These are phyloP conservation scores for Globisporangium solare DNA, from an alignment of 352 stramenopile species.

Conservation along the genomic window DNA sequence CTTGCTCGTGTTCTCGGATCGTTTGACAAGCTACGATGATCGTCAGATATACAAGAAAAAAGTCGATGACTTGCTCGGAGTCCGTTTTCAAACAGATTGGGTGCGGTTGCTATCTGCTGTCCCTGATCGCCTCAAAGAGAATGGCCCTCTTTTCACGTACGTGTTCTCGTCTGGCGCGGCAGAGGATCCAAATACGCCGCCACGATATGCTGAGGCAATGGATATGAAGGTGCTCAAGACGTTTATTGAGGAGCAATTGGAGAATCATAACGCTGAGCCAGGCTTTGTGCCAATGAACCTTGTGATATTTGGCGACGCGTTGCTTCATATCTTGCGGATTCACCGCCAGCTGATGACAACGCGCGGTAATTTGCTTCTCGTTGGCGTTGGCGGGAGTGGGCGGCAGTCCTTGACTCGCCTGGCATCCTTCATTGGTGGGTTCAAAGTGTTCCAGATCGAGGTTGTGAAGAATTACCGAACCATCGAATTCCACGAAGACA, in stretches of 20 bases:
- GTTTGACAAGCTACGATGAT: slow-evolving; percentile 86
- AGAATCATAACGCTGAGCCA: slow-evolving; percentile 89
- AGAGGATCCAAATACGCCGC: slow-evolving; percentile 17
- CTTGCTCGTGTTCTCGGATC: slow-evolving; percentile 88
- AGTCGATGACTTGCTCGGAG: slow-evolving; percentile 66
- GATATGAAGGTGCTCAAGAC: slow-evolving; percentile 86
- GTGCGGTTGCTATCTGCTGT: slow-evolving; percentile 43
- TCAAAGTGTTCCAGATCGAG: slow-evolving; percentile 91
- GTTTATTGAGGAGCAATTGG: slow-evolving; percentile 88
- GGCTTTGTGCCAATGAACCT: slow-evolving; percentile 88
- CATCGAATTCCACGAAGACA: slow-evolving; percentile 91
- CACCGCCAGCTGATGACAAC: slow-evolving; percentile 86
- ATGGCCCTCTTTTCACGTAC: slow-evolving; percentile 76
- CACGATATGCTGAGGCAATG: slow-evolving; percentile 74
- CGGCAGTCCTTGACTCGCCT: slow-evolving; percentile 87
- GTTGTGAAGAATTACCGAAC: slow-evolving; percentile 92
- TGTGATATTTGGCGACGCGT: slow-evolving; percentile 88
- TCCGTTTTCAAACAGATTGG: slow-evolving; percentile 83
- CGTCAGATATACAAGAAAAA: slow-evolving; percentile 88
- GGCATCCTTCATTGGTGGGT: slow-evolving; percentile 85
- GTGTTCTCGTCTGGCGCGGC: slow-evolving; percentile 50
- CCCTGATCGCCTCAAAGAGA: slow-evolving; percentile 73
- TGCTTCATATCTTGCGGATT: slow-evolving; percentile 90
- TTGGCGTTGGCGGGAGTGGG: slow-evolving; percentile 89
- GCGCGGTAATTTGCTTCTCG: slow-evolving; percentile 88